phyloP scores from a whole-genome alignment of 441 rosid species.

The Adansonia grandidieri region DNA sequence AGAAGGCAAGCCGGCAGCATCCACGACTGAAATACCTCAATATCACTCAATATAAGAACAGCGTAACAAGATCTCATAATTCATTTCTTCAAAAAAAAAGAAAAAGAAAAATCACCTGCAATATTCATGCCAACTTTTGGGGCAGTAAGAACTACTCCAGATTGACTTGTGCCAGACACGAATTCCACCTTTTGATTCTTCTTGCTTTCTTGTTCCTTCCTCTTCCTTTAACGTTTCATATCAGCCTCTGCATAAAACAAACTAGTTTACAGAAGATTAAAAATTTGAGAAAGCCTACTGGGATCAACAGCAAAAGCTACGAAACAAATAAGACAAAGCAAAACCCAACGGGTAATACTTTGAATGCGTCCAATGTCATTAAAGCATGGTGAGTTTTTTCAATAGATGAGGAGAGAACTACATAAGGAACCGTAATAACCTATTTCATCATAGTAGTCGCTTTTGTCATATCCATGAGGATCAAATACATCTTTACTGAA shows the following conservation, averaged over 20 bases:
- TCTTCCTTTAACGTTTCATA: slow-evolving; percentile 80
- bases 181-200: slow-evolving; percentile 79
- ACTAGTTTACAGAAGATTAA: background rate
- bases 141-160: slow-evolving; percentile 52
- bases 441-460: slow-evolving; percentile 78
- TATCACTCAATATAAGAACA: slow-evolving; percentile 31
- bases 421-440: slow-evolving; percentile 50
- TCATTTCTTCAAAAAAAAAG: too few species aligned
- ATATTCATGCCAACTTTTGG: slow-evolving; percentile 66
- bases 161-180: slow-evolving; percentile 63
- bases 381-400: background rate
- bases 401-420: background rate
- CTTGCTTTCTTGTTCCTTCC: slow-evolving; percentile 91
- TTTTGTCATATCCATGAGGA: slow-evolving; percentile 85
- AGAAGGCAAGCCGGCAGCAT: slow-evolving; percentile 54
- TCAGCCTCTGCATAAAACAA: slow-evolving; percentile 58
- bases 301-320: background rate
- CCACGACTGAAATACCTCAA: slow-evolving; percentile 47
- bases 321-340: slow-evolving; percentile 2
- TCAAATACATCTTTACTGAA: slow-evolving; percentile 89
- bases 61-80: background rate
- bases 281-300: background rate
- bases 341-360: slow-evolving; percentile 13
- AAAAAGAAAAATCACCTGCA: slow-evolving; percentile 48
- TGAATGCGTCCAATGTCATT: background rate